Evolutionary conservation across 495 filamentous ascomycete species (phyloP).

Genomic region (Choiromyces venosus): DNA sequence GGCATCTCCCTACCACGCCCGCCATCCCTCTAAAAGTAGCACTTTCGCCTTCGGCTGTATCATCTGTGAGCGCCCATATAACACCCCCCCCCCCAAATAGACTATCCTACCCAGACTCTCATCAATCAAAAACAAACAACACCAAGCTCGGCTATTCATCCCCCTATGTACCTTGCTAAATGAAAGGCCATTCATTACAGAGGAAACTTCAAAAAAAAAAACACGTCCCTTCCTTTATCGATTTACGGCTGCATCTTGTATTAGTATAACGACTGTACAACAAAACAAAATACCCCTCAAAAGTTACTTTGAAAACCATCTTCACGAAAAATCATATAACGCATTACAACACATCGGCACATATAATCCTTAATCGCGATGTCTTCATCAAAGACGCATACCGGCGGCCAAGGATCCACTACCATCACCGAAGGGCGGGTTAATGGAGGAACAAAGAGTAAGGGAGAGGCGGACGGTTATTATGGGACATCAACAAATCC

Average conservation of each 20-base stretch:
- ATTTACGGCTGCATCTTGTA: constrained; percentile 11
- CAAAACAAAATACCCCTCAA: background rate
- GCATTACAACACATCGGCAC: constrained; percentile 1
- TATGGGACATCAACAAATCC: constrained; percentile 25
- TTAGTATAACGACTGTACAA: constrained; percentile 25
- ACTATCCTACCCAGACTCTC: constrained; percentile 3
- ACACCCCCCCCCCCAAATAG: constrained; percentile 3
- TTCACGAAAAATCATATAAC: constrained; percentile 17
- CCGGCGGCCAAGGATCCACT: background rate
- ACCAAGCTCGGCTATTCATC: background rate
- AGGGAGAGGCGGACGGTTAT: constrained; percentile 24
- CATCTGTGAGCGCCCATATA: background rate
- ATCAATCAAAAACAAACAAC: background rate
- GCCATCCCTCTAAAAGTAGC: background rate
- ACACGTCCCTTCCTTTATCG: background rate
- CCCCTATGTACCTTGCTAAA: constrained; percentile 7
- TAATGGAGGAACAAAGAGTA: constrained; percentile 5
- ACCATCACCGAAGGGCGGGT: constrained; percentile 3
- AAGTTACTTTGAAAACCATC: background rate
- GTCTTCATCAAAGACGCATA: constrained; percentile 12
- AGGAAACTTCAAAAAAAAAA: background rate
- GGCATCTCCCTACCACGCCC: background rate
- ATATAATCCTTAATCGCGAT: constrained; percentile 24
- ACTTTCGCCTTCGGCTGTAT: background rate
- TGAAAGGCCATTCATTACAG: background rate